phyloP scores from a whole-genome alignment of 331 rosid genomes.

The Malus hybrid region DNA sequence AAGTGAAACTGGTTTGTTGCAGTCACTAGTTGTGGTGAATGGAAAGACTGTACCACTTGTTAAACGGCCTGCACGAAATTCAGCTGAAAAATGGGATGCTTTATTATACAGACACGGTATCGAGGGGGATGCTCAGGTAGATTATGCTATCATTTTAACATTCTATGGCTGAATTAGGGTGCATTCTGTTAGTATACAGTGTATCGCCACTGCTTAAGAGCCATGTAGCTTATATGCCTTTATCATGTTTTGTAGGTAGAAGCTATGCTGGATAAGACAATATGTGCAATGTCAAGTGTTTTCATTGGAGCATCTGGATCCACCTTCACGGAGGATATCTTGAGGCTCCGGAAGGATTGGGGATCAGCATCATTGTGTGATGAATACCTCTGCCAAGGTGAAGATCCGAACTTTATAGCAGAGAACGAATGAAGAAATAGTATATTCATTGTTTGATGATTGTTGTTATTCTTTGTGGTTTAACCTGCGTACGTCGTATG shows the following conservation, averaged over 20 bases:
- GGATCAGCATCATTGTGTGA: conserved; percentile 79
- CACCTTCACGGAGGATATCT: conserved; percentile 90
- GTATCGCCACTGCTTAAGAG: background rate
- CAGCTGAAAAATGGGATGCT: conserved; percentile 99
- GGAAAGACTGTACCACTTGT: conserved; percentile 79
- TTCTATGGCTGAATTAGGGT: background rate
- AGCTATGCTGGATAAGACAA: conserved; percentile 96
- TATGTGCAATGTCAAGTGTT: conserved; percentile 82
- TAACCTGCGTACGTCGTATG: conserved; percentile 4
- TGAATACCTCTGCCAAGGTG: conserved; percentile 91
- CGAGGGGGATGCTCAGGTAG: conserved; percentile 76
- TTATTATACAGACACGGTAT: conserved; percentile 72
- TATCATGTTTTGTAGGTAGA: conserved; percentile 51
- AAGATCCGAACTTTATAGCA: conserved; percentile 70
- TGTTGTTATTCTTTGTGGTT: conserved; percentile 8
- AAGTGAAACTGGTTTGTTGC: conserved; percentile 80
- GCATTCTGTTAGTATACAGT: background rate
- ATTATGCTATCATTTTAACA: conserved; percentile 3
- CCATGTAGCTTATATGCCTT: conserved; percentile 10
- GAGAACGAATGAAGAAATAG: conserved; percentile 53
- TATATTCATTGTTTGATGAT: background rate
- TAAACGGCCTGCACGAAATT: conserved; percentile 71
- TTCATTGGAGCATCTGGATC: conserved; percentile 96
- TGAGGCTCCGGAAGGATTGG: conserved; percentile 94
- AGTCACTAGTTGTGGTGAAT: conserved; percentile 64